These are phyloP conservation scores for Saprolegnia parasitica DNA, from an alignment of 352 stramenopile genomes.

Conservation along the genomic window DNA sequence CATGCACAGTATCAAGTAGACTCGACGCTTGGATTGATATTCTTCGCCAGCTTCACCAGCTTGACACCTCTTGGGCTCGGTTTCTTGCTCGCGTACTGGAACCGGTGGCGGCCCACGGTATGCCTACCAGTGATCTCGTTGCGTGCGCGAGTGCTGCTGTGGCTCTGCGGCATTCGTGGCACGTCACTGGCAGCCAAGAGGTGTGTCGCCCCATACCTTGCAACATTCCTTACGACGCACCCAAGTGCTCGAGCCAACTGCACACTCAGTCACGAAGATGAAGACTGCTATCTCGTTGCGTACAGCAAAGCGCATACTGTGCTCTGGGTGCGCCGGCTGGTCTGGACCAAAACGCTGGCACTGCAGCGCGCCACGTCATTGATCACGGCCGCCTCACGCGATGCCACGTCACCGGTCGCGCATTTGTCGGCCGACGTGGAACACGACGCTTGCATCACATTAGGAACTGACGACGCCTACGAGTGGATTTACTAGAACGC, in stretches of 20 bases:
- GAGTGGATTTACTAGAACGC: neutral
- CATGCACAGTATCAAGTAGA: neutral
- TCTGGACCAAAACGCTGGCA: neutral
- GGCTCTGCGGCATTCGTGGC: no score
- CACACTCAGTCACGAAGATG: neutral
- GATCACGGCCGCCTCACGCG: neutral
- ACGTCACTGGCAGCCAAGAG: no score
- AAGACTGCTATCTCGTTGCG: neutral
- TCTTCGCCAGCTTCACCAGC: neutral
- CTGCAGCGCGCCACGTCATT: neutral
- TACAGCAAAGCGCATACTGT: neutral
- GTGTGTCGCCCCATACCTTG: no score
- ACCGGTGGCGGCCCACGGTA: no score
- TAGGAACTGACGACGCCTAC: neutral
- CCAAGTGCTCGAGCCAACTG: neutral
- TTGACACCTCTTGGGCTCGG: neutral
- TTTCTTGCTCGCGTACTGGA: neutral
- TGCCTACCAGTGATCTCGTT: no score
- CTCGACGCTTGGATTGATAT: neutral
- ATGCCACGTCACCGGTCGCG: constrained; percentile 5
- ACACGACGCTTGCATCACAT: neutral
- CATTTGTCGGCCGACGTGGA: neutral
- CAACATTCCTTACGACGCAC: neutral
- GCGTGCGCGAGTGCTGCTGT: no score
- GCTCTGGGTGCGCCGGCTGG: neutral